Conservation (phyloP, 2,329 filamentous ascomycete genomes). For the Aspergillus brunneoviolaceus region DNA sequence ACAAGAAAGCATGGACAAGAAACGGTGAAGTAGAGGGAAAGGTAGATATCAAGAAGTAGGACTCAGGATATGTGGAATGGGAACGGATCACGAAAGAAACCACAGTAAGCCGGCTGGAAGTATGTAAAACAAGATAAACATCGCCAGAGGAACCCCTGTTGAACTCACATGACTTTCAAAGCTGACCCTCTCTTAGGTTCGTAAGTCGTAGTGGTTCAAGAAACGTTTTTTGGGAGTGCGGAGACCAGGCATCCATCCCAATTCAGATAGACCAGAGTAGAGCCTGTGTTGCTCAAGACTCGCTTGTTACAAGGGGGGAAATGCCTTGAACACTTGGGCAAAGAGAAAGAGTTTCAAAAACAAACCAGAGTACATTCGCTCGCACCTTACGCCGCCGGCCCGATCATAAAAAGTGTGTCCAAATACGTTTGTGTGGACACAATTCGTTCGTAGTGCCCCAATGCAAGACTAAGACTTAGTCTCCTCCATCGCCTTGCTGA, state of each 20-base stretch:
- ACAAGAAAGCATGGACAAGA: background rate
- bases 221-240: background rate
- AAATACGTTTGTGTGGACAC: slow-evolving; percentile 17
- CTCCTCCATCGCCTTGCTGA: slow-evolving; percentile 21
- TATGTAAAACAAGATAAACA: no score
- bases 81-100: slow-evolving; percentile 3
- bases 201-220: background rate
- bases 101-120: no score
- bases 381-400: background rate
- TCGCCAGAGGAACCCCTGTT: no score
- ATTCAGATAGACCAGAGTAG: background rate
- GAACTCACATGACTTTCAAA: no score
- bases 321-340: background rate
- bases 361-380: slow-evolving; percentile 19
- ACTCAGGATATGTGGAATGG: no score
- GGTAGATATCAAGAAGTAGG: slow-evolving; percentile 14
- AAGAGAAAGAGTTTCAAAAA: slow-evolving; percentile 7
- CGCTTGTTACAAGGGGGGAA: background rate
- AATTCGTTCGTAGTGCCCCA: slow-evolving; percentile 9
- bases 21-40: background rate
- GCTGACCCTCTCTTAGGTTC: background rate
- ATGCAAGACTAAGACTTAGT: slow-evolving; percentile 19
- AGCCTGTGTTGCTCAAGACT: background rate
- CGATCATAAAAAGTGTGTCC: slow-evolving; percentile 10
- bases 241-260: background rate